Conservation (phyloP, 495 filamentous ascomycete genomes). For the Neurospora sp. region DNA sequence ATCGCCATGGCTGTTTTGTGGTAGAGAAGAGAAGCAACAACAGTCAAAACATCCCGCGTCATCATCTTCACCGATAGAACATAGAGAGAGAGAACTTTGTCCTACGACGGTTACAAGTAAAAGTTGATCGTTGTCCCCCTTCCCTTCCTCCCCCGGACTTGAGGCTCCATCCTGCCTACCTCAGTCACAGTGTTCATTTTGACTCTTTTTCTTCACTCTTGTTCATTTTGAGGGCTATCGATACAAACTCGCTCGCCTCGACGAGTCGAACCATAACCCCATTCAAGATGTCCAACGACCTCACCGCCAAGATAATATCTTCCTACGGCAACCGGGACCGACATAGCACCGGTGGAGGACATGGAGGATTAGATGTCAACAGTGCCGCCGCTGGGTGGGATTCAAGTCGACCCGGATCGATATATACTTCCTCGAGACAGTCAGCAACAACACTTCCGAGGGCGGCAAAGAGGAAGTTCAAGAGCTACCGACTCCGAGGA, state of each 20-base stretch:
- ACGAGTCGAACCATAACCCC: neutral
- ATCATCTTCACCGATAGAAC: neutral
- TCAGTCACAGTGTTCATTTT: neutral
- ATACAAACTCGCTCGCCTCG: neutral
- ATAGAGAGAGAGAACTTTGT: neutral
- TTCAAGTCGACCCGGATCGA: neutral
- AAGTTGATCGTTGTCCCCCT: neutral
- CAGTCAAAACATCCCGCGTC: neutral
- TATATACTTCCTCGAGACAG: constrained; percentile 1
- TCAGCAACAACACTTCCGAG: neutral
- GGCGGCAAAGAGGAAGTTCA: constrained; percentile 15
- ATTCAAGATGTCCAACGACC: neutral
- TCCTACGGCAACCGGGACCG: neutral
- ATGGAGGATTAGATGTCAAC: neutral
- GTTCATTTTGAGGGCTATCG: neutral
- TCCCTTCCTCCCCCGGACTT: neutral
- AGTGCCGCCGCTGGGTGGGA: neutral
- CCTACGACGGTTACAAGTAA: neutral
- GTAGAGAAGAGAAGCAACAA: neutral
- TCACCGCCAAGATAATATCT: neutral
- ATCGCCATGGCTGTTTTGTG: neutral
- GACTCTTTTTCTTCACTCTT: neutral
- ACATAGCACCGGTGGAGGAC: neutral
- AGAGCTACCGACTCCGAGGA: constrained; percentile 24
- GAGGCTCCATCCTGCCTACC: neutral